Conservation (phyloP, 345 rosid species). For the Dovyalis caffra region DNA sequence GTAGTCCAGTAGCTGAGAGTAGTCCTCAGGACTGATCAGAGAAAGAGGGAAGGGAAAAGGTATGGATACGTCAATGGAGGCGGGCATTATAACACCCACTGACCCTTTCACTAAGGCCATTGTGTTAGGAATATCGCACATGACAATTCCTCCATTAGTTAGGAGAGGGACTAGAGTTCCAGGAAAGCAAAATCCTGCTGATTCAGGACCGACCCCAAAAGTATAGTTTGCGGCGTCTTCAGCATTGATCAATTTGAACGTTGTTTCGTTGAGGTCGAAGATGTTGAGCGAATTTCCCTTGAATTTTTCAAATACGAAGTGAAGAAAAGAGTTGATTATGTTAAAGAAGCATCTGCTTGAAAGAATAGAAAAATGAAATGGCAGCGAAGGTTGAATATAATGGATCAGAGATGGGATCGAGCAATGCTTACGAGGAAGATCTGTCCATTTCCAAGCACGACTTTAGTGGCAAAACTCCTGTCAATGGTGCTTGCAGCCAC, state of each 20-base stretch:
- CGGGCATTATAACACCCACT: background rate
- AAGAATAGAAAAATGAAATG: background rate
- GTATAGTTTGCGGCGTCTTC: constrained; percentile 1
- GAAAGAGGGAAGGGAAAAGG: background rate
- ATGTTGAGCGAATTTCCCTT: constrained; percentile 3
- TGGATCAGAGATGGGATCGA: too few relatives aligned
- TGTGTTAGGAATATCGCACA: background rate
- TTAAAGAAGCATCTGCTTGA: background rate
- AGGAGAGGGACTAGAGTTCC: background rate
- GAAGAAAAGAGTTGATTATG: background rate
- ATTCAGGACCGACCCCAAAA: background rate
- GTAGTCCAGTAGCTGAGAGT: background rate
- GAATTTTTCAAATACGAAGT: background rate
- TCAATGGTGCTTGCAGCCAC: too few relatives aligned
- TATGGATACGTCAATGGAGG: background rate
- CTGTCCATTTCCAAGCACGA: too few relatives aligned
- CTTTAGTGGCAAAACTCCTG: too few relatives aligned
- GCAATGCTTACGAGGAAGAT: too few relatives aligned
- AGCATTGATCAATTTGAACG: background rate
- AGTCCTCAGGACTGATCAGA: background rate
- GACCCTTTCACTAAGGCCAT: background rate
- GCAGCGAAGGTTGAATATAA: background rate
- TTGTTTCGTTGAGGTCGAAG: background rate
- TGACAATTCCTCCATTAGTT: background rate
- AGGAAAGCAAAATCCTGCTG: background rate